Evolutionary conservation across 768 basidiomycete species (phyloP).

Genomic region (Rickenella mellea): DNA sequence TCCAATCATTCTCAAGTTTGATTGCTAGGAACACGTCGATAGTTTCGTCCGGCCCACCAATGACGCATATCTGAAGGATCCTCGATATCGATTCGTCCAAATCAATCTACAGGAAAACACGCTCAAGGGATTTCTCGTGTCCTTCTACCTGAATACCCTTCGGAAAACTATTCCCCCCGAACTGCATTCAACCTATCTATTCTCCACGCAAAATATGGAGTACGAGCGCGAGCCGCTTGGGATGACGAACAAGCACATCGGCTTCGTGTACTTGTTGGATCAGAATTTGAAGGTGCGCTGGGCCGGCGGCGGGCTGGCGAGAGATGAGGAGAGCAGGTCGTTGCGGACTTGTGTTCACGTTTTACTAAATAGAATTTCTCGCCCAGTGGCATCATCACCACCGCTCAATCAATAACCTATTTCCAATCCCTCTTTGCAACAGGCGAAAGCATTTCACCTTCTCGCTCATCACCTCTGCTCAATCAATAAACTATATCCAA

Average conservation of each 20-base stretch:
- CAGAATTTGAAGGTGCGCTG: conserved; percentile 78
- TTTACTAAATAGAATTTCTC: conserved; percentile 54
- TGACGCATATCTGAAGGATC: conserved; percentile 38
- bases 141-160: conserved; percentile 71
- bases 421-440: too few species aligned
- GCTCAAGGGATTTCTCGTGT: conserved; percentile 84
- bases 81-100: conserved; percentile 65
- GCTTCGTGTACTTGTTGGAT: conserved; percentile 89
- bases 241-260: conserved; percentile 82
- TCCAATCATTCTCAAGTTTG: not conserved
- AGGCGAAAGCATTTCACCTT: too few species aligned
- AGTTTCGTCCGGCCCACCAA: conserved; percentile 58
- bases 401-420: too few species aligned
- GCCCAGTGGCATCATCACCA: too few species aligned
- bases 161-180: conserved; percentile 53
- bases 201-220: conserved; percentile 79
- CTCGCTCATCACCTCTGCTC: too few species aligned
- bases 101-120: conserved; percentile 94
- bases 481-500: too few species aligned
- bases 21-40: conserved; percentile 60
- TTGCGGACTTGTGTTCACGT: conserved; percentile 64
- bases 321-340: conserved; percentile 56
- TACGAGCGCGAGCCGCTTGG: conserved; percentile 78
- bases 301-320: conserved; percentile 87
- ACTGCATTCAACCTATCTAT: conserved; percentile 63